Conservation (phyloP, 805 yeast species). For the Jamesozyma piceae region DNA sequence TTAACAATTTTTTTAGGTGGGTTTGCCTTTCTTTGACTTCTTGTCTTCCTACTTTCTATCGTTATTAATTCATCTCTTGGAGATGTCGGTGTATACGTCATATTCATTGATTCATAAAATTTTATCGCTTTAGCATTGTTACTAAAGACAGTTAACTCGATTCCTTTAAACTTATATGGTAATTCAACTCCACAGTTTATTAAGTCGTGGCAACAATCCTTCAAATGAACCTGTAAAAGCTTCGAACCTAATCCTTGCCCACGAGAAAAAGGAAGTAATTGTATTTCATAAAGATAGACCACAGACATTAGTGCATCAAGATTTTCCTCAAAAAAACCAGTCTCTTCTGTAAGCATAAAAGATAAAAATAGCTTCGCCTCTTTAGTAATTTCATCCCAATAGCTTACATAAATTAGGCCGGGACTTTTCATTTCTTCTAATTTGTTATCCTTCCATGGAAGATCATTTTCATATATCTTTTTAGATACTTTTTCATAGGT, state of each 20-base stretch:
- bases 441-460: conserved; percentile 22
- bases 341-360: conserved; percentile 23
- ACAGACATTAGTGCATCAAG: conserved; percentile 8
- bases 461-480: conserved; percentile 15
- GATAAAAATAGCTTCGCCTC: conserved; percentile 16
- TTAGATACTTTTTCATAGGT: conserved; percentile 13
- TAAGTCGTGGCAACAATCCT: background rate
- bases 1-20: background rate
- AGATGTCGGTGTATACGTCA: conserved; percentile 17
- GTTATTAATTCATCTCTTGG: conserved; percentile 11
- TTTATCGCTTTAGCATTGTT: conserved; percentile 18
- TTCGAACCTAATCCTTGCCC: conserved; percentile 17
- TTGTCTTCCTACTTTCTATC: conserved; percentile 4
- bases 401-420: conserved; percentile 22
- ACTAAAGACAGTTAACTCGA: conserved; percentile 26
- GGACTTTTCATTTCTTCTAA: conserved; percentile 22
- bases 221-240: conserved; percentile 6
- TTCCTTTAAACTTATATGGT: conserved; percentile 8
- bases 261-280: conserved; percentile 12
- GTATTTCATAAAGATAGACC: conserved; percentile 28
- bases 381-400: conserved; percentile 7
- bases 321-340: conserved; percentile 7
- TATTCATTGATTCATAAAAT: conserved; percentile 16
- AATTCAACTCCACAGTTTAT: background rate
- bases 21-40: background rate